Percentiles rank a stretch among this genome's conserved stretches.
Evolutionary conservation across 31 red algal species (phyloP).

Genomic region (Odonthalia washingtoniensis): DNA sequence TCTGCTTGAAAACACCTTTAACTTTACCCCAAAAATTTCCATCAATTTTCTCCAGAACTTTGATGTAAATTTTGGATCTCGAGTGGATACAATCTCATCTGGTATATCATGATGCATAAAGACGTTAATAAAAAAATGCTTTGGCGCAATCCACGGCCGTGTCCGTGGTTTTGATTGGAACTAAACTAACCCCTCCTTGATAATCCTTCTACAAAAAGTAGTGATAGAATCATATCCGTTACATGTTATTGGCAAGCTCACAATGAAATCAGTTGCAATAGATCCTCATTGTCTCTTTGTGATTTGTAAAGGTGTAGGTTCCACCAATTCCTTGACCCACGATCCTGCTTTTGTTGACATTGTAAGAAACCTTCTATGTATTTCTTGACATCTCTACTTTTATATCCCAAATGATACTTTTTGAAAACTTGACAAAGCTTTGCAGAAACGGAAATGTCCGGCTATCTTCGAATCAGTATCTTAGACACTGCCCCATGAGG

Average conservation of each 20-base stretch:
- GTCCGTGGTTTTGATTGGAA: not conserved
- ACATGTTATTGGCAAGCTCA: not conserved
- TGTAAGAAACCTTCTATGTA: not conserved
- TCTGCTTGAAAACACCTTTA: not conserved
- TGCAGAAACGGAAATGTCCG: not conserved
- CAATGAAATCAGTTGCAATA: not conserved
- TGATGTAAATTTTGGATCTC: conserved; percentile 2
- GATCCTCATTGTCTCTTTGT: not conserved
- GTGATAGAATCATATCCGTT: not conserved
- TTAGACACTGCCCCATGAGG: not conserved
- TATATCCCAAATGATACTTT: not conserved
- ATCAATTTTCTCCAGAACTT: not conserved
- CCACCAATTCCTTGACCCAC: not conserved
- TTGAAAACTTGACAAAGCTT: not conserved
- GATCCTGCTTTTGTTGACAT: not conserved
- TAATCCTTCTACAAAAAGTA: not conserved
- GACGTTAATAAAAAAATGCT: conserved; percentile 1
- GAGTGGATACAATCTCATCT: not conserved
- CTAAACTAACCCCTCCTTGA: not conserved
- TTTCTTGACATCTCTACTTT: not conserved
- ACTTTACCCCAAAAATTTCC: not conserved
- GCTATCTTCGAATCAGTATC: not conserved
- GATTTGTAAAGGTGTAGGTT: not conserved
- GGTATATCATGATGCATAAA: not conserved
- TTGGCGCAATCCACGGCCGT: not conserved